phyloP scores from a whole-genome alignment of 768 basidiomycete species.

The Pholiota conissans region DNA sequence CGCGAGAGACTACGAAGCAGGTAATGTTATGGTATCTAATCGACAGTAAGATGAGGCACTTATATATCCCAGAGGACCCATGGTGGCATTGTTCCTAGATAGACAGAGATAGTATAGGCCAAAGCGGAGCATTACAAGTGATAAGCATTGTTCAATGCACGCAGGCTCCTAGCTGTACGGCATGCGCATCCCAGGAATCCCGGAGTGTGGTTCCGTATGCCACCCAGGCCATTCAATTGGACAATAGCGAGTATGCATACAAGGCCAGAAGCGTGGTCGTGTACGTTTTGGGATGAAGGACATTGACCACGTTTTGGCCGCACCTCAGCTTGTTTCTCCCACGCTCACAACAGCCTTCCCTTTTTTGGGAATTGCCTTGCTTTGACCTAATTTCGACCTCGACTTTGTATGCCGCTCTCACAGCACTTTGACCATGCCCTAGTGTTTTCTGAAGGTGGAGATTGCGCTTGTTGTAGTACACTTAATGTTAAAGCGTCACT shows the following conservation, averaged over 20 bases:
- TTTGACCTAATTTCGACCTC: background rate
- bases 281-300: slow-evolving; percentile 14
- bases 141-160: slow-evolving; percentile 9
- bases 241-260: slow-evolving; percentile 1
- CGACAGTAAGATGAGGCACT: background rate
- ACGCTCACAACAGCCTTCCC: slow-evolving; percentile 9
- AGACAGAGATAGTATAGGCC: slow-evolving; percentile 5
- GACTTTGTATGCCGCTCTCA: background rate
- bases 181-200: background rate
- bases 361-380: slow-evolving; percentile 5
- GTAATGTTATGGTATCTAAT: slow-evolving; percentile 6
- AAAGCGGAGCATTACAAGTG: too few relatives aligned
- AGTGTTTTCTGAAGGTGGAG: background rate
- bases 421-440: background rate
- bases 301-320: background rate
- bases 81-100: slow-evolving; percentile 18
- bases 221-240: background rate
- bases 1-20: background rate
- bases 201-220: background rate
- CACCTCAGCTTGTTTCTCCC: slow-evolving; percentile 8
- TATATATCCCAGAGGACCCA: slow-evolving; percentile 13
- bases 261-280: background rate
- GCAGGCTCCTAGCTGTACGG: background rate
- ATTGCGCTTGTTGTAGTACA: too few relatives aligned
- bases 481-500: too few relatives aligned